Base-by-base conservation (phyloP, 1,284 basidiomycete genomes). In the Leucoagaricus sp. region DNA sequence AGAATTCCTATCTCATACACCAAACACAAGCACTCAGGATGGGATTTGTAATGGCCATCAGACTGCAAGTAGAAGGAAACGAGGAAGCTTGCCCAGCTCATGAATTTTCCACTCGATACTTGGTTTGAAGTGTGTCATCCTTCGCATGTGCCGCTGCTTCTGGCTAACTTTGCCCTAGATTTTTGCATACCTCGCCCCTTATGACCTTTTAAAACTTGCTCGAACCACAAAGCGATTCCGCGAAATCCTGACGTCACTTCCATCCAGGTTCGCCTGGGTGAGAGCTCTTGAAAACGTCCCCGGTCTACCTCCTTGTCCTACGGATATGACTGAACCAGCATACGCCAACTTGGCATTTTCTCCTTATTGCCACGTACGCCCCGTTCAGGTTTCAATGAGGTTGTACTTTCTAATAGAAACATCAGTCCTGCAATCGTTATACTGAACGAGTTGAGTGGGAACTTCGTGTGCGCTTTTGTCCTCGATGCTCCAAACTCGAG, bases 141-240 rank as follows among this genome's bases (percentile, higher is more conserved):
- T 12, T 12, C 34, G 19, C 38, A 47, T 6, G 23, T 29, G 17
- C 29, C 21, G 42, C 44, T 26, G 15, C 48, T 12, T 33, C 31
- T 31, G 23, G 31, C 31, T 12, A 7, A 12, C 12, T 33, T 6
- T 7, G 6, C 31, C 31, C 31, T 33, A 83, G 81, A 78, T 83
- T 59, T 77, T 81, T 55, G 70, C 74, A 6, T 72, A 79, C 55
- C 68, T 83, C 29, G 65, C 69, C 45, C 80, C 82, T 0, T 60
- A 72, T 28, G 82, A 84, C 62, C 63, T 85, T 31, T 67, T 84
- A 38, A 76, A 74, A 53, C 68, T 83, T 36, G 63, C 80, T 2
- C 74, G 82, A 48, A 76, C 74, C 38, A 78, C 72, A 13, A 82
- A 79, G 63, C 68, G 74, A 25, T 75, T 83, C 28, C 74, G 82